Evolutionary conservation across 1,284 basidiomycete species (phyloP), one percentile per base, ranked within the genome.

Genomic region (Ganoderma leucocontextum): DNA sequence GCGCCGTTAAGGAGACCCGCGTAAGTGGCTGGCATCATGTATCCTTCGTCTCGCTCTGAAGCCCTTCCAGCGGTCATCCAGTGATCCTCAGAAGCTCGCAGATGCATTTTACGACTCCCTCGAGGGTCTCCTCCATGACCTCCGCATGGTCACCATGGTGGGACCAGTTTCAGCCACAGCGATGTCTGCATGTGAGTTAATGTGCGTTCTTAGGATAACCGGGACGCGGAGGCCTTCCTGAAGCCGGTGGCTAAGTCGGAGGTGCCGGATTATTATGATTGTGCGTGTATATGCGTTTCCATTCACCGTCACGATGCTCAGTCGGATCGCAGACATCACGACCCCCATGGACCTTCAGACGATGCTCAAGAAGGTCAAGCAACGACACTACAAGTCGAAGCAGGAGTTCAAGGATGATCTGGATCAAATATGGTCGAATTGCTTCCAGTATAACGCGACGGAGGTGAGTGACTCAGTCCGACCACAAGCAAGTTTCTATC

Each of bases 391-490:
- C 88, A 97, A 97, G 82, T 94, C 90, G 64, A 99, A 99, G 82
- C 87, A 89, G 70, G 94, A 97, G 76, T 99, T 99, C 80, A 91
- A 92, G 71, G 91, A 93, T 70, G 98, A 99, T 80, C 83, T 99
- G 57, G 94, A 97, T 74, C 87, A 98, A 70, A 99, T 99, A 74
- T 99, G 97, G 97, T 90, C 91, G 64, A 99, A 99, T 76, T 99
- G 97, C 79, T 87, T 94, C 74, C 89, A 87, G 13, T 99, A 99
- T 81, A 99, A 99, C 79, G 91, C 93, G 33, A 88, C 91, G 19
- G 93, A 95, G 81, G 96, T 95, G 64, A 70, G 71, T 67, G 41
- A 36, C 42, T 39, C 35, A 39, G n/a, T n/a, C n/a, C n/a, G 19
- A 22, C 3, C 29, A 22, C 33, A 38, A 25, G 6, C 53, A 55